phyloP scores from a whole-genome alignment of 169 alveolate species.

The Plasmodium gallinaceum region DNA sequence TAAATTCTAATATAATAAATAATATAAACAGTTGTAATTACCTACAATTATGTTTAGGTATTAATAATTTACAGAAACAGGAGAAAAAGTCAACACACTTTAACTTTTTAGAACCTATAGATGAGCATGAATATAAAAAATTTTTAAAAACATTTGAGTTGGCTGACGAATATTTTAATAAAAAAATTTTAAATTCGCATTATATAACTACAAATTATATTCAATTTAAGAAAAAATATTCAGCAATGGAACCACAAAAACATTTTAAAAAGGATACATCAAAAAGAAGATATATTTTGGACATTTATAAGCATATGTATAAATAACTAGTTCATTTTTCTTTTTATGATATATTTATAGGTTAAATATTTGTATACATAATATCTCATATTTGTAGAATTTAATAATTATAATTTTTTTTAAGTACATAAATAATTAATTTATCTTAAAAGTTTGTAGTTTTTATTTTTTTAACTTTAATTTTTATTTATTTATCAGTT shows the following conservation, averaged over 20 bases:
- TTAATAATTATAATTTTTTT: too few relatives aligned
- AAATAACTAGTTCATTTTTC: slow-evolving; percentile 2
- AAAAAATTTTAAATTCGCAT: slow-evolving; percentile 42
- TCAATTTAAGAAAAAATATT: slow-evolving; percentile 49
- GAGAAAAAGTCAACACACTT: neutral
- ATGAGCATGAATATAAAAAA: slow-evolving; percentile 38
- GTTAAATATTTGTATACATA: too few relatives aligned
- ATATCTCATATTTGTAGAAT: too few relatives aligned
- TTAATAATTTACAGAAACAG: slow-evolving; percentile 19
- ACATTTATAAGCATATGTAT: slow-evolving; percentile 61
- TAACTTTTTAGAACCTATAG: slow-evolving; percentile 28
- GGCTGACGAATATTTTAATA: slow-evolving; percentile 72
- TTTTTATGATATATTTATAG: too few relatives aligned
- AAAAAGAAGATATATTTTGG: slow-evolving; percentile 58
- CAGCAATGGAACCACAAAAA: slow-evolving; percentile 76
- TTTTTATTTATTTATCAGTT: too few relatives aligned
- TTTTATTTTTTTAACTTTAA: too few relatives aligned
- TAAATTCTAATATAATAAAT: slow-evolving; percentile 53
- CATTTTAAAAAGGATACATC: slow-evolving; percentile 52
- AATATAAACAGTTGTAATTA: slow-evolving; percentile 9
- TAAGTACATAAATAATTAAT: too few relatives aligned
- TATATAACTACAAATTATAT: slow-evolving; percentile 53
- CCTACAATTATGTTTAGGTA: slow-evolving; percentile 61
- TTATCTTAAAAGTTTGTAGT: too few relatives aligned
- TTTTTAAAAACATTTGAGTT: slow-evolving; percentile 43